Conservation (phyloP, 129 eudicot species). For the Dittrichia graveolens region DNA sequence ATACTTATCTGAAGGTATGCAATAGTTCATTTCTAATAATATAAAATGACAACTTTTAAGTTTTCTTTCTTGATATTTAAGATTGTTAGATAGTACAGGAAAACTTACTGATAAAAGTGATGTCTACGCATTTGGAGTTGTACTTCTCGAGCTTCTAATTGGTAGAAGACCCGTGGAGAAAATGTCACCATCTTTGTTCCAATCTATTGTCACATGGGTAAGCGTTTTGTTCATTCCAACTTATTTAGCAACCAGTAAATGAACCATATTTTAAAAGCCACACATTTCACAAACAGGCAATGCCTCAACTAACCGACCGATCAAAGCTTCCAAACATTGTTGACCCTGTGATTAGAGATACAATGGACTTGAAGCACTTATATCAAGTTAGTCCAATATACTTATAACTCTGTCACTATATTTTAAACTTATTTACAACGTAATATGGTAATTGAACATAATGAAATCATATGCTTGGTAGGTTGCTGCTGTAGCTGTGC, state of each 20-base stretch:
- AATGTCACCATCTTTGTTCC: slow-evolving; percentile 65
- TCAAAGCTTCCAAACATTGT: slow-evolving; percentile 82
- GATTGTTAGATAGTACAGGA: slow-evolving; percentile 45
- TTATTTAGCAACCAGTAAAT: background rate
- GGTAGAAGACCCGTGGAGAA: slow-evolving; percentile 90
- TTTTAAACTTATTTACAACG: background rate
- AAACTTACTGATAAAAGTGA: slow-evolving; percentile 96
- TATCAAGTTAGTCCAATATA: slow-evolving; percentile 61
- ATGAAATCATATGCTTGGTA: slow-evolving; percentile 18
- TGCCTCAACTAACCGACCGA: slow-evolving; percentile 85
- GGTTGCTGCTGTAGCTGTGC: slow-evolving; percentile 99
- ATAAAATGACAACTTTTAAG: background rate
- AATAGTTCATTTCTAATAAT: slow-evolving; percentile 1
- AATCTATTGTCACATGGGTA: slow-evolving; percentile 92
- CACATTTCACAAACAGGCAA: slow-evolving; percentile 56
- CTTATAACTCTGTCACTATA: background rate
- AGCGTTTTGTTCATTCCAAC: slow-evolving; percentile 6
- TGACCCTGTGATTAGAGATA: slow-evolving; percentile 71
- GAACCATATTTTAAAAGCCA: background rate
- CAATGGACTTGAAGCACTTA: slow-evolving; percentile 88
- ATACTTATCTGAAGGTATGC: slow-evolving; percentile 77
- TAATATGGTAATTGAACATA: background rate
- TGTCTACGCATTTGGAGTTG: slow-evolving; percentile 89
- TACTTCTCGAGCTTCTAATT: slow-evolving; percentile 86
- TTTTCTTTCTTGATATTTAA: slow-evolving; percentile 4